Percentiles rank a stretch among this genome's conserved stretches.
Conservation (phyloP, 2,329 filamentous ascomycete genomes). For the Ascochyta pisi region DNA sequence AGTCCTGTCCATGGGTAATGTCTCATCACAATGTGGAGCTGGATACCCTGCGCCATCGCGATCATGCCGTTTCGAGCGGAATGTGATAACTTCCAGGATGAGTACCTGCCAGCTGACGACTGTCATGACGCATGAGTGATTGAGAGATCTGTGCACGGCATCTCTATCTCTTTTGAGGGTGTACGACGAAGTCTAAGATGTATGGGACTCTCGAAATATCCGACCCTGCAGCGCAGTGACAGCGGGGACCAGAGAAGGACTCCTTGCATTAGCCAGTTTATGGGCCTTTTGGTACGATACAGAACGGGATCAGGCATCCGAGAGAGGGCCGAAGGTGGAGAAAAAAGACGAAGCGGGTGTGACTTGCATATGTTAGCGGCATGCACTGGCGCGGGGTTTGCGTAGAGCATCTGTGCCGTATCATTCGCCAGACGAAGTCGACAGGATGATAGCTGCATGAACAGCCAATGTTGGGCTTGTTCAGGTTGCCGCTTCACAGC, state of each 20-base stretch:
- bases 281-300: conserved; percentile 12
- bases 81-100: conserved; percentile 20
- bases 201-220: conserved; percentile 15
- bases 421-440: conserved; percentile 32
- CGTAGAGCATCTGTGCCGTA: conserved; percentile 19
- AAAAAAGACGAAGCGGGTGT: conserved; percentile 33
- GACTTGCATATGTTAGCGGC: conserved; percentile 48
- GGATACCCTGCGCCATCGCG: conserved; percentile 26
- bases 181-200: conserved; percentile 24
- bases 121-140: conserved; percentile 24
- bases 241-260: conserved; percentile 24
- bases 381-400: conserved; percentile 38
- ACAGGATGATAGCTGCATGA: conserved; percentile 25
- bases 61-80: conserved; percentile 25
- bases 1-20: conserved; percentile 21
- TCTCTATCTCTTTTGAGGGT: conserved; percentile 15
- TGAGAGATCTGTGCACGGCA: conserved; percentile 11
- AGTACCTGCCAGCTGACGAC: conserved; percentile 23
- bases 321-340: conserved; percentile 34
- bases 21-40: conserved; percentile 32
- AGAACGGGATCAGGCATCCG: conserved; percentile 9
- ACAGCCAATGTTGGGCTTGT: conserved; percentile 22
- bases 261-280: conserved; percentile 39
- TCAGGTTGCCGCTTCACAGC: conserved; percentile 1
- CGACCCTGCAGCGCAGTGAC: conserved; percentile 35